Conservation (phyloP, 129 eudicot genomes). For the Lonicera japonica region DNA sequence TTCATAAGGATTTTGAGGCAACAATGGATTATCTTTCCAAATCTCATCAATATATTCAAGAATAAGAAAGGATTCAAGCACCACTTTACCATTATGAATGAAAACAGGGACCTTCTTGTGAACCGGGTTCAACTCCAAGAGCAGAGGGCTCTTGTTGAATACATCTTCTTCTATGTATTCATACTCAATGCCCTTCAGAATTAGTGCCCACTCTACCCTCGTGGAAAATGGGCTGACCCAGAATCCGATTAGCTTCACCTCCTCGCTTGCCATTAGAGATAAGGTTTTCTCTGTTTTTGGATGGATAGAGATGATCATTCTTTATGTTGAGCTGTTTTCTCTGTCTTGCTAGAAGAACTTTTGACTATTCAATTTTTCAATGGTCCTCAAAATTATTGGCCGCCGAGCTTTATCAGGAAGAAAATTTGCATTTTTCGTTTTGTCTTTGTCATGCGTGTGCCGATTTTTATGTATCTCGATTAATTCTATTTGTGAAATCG, state of each 20-base stretch:
- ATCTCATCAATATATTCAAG: conserved; percentile 30
- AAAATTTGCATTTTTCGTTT: too few relatives aligned
- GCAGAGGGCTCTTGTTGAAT: conserved; percentile 17
- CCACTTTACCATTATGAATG: conserved; percentile 17
- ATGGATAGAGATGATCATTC: too few relatives aligned
- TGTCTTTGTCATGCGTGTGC: too few relatives aligned
- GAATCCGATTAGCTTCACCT: conserved; percentile 20
- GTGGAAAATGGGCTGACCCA: conserved; percentile 24
- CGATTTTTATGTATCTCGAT: too few relatives aligned
- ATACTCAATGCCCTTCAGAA: conserved; percentile 19
- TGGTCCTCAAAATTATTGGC: too few relatives aligned
- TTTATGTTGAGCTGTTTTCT: too few relatives aligned
- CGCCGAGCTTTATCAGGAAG: too few relatives aligned
- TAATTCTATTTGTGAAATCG: too few relatives aligned
- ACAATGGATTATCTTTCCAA: conserved; percentile 21
- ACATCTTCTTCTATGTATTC: conserved; percentile 22
- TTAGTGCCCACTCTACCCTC: conserved; percentile 22
- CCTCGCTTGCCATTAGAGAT: conserved; percentile 2
- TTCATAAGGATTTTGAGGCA: conserved; percentile 30
- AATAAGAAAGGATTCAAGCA: conserved; percentile 20
- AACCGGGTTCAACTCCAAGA: conserved; percentile 22
- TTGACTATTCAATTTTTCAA: too few relatives aligned
- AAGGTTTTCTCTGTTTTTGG: too few relatives aligned
- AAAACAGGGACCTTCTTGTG: conserved; percentile 27
- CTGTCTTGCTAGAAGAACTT: too few relatives aligned